Conservation (phyloP, 2,329 filamentous ascomycete genomes). For the Sporothrix curviconia region DNA sequence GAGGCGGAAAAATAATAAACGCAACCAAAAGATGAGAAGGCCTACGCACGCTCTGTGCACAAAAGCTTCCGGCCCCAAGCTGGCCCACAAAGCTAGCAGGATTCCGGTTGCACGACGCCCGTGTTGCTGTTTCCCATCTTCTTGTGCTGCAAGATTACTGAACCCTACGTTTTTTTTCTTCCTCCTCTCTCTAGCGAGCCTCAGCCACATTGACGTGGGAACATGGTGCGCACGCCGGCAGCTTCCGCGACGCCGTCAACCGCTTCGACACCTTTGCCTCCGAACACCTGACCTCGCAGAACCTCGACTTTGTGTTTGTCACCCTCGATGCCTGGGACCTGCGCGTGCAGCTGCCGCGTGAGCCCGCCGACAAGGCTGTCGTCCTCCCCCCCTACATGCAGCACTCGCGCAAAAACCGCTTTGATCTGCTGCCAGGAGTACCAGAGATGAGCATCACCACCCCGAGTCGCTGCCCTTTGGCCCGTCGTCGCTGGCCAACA, state of each 20-base stretch:
- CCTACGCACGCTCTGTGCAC: no score
- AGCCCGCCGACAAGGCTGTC: constrained; percentile 96
- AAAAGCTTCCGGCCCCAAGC: no score
- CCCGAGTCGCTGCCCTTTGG: constrained; percentile 96
- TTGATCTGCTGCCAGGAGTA: constrained; percentile 96
- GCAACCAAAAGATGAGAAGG: no score
- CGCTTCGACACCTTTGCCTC: constrained; percentile 90
- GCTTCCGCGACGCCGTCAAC: constrained; percentile 93
- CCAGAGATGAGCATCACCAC: constrained; percentile 94
- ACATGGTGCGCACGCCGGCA: constrained; percentile 93
- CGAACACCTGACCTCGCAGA: constrained; percentile 84
- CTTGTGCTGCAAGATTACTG: no score
- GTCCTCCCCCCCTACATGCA: constrained; percentile 94
- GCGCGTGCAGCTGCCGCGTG: constrained; percentile 91
- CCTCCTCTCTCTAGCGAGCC: constrained; percentile 59
- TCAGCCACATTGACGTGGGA: constrained; percentile 99
- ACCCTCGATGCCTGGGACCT: constrained; percentile 98
- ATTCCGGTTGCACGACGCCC: no score
- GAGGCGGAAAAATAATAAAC: no score
- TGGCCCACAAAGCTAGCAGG: no score
- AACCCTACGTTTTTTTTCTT: no score
- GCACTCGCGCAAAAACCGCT: constrained; percentile 94
- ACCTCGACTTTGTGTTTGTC: constrained; percentile 95
- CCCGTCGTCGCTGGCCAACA: constrained; percentile 90
- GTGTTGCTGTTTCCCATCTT: no score